Percentiles rank a stretch among this genome's conserved stretches.
Conservation (phyloP, 2,329 filamentous ascomycete species). For the Ophiostoma tasmaniense region DNA sequence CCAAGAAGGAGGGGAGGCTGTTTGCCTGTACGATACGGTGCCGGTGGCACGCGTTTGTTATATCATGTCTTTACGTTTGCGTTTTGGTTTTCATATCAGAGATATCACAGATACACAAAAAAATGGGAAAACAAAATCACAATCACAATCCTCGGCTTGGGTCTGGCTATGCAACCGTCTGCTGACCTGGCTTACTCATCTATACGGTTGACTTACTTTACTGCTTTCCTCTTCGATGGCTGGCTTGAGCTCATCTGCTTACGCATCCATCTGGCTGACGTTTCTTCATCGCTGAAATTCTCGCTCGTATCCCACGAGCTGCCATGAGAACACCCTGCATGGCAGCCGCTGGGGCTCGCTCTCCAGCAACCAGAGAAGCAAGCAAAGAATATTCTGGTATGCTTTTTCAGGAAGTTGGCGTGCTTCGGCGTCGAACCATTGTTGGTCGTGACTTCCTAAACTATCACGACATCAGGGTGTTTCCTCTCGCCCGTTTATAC, state of each 20-base stretch:
- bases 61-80: conserved; percentile 3
- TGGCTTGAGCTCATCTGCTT: no score
- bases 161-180: no score
- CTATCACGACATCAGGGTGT: neutral
- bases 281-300: neutral
- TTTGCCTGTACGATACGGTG: neutral
- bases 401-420: neutral
- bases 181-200: no score
- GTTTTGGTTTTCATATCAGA: neutral
- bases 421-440: neutral
- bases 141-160: no score
- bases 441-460: neutral
- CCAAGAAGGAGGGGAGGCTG: conserved; percentile 3
- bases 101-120: neutral
- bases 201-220: no score
- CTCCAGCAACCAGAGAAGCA: neutral
- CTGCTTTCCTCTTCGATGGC: no score
- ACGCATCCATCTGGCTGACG: neutral
- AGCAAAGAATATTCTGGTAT: neutral
- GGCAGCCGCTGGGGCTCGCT: neutral
- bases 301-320: neutral
- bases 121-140: neutral
- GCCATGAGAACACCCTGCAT: neutral
- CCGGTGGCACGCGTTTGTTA: neutral
- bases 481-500: neutral